Evolutionary conservation across 306 rosid genomes (phyloP).

Genomic region (Quercus agrifolia): DNA sequence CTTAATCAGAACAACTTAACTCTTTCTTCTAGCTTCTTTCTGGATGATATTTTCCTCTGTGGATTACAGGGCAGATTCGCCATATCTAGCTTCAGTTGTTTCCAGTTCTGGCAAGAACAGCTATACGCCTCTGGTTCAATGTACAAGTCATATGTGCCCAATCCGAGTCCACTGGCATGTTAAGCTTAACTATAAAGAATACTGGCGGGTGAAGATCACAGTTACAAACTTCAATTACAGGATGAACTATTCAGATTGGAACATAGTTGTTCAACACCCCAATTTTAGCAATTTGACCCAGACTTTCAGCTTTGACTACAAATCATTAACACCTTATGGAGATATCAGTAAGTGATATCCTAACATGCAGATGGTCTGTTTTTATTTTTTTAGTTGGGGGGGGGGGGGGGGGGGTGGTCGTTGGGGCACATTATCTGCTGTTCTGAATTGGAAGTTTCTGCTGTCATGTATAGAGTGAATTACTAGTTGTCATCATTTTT

Average conservation of each 20-base stretch:
- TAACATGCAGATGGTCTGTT: slow-evolving; percentile 1
- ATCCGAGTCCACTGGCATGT: slow-evolving; percentile 91
- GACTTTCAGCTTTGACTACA: slow-evolving; percentile 81
- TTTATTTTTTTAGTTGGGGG: background rate
- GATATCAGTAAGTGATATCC: slow-evolving; percentile 58
- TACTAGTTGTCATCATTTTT: background rate
- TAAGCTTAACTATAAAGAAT: slow-evolving; percentile 72
- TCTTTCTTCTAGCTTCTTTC: slow-evolving; percentile 4
- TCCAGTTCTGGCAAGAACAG: slow-evolving; percentile 27
- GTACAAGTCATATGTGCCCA: slow-evolving; percentile 90
- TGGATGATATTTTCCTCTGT: background rate
- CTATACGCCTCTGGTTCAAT: slow-evolving; percentile 58
- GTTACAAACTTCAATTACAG: slow-evolving; percentile 77
- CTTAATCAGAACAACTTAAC: slow-evolving; percentile 3
- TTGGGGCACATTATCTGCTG: background rate
- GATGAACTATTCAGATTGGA: slow-evolving; percentile 82
- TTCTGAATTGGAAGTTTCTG: background rate
- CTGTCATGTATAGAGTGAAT: background rate
- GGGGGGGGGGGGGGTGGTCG: background rate
- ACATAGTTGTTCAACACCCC: slow-evolving; percentile 86
- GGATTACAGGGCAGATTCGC: slow-evolving; percentile 48
- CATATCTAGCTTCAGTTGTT: slow-evolving; percentile 62
- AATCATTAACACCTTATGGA: slow-evolving; percentile 63
- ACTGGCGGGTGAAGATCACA: slow-evolving; percentile 88
- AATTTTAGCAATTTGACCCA: slow-evolving; percentile 81